Conservation (phyloP, 1,284 basidiomycete species). For the Microbotryum violaceum region DNA sequence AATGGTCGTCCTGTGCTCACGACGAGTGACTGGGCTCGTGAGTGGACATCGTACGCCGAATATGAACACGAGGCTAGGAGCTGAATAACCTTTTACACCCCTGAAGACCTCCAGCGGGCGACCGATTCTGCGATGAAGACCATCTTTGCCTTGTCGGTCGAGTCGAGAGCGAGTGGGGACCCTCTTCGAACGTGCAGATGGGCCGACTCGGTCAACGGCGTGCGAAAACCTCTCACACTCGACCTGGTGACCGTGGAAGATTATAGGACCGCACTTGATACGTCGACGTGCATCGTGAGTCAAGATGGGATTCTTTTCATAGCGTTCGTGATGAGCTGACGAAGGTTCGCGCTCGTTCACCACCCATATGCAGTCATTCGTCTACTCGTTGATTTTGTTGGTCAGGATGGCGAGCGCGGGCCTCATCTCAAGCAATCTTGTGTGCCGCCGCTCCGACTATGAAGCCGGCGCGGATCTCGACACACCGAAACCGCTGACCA, state of each 20-base stretch:
- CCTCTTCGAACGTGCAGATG: background rate
- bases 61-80: no score
- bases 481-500: constrained; percentile 10
- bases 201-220: constrained; percentile 8
- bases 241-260: constrained; percentile 23
- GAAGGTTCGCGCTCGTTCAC: no score
- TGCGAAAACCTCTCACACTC: constrained; percentile 11
- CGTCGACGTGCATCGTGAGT: constrained; percentile 25
- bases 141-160: constrained; percentile 16
- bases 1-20: constrained; percentile 20
- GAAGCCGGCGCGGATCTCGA: constrained; percentile 17
- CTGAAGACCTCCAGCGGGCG: constrained; percentile 8
- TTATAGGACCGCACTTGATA: constrained; percentile 29
- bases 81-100: background rate
- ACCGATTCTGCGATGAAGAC: constrained; percentile 17
- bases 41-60: background rate
- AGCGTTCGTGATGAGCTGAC: background rate
- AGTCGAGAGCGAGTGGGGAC: constrained; percentile 4
- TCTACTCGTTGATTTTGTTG: constrained; percentile 15
- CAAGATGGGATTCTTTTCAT: background rate
- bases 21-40: constrained; percentile 6
- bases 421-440: constrained; percentile 23
- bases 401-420: constrained; percentile 6
- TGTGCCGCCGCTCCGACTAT: constrained; percentile 14
- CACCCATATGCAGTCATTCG: constrained; percentile 8